Evolutionary conservation across 2,329 filamentous ascomycete genomes (phyloP).

Genomic region (Aspergillus transmontanensis): DNA sequence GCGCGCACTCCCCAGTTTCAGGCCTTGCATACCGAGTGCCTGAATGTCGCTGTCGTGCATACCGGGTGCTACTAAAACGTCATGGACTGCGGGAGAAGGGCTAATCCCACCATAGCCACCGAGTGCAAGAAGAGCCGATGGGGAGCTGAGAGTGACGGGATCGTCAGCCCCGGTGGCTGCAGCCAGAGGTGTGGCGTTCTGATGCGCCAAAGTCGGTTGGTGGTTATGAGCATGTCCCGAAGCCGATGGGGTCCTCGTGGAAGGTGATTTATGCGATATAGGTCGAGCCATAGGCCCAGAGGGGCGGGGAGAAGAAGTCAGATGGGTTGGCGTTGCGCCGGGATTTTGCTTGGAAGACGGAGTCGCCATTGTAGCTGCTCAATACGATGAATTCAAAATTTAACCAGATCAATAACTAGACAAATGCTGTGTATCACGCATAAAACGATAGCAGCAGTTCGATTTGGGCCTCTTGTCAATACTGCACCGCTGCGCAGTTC

Average conservation of each 20-base stretch:
- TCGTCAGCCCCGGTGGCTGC: conserved; percentile 42
- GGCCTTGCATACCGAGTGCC: conserved; percentile 39
- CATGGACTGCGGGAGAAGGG: conserved; percentile 42
- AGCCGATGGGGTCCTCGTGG: conserved; percentile 46
- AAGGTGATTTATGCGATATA: conserved; percentile 49
- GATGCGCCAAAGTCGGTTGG: conserved; percentile 41
- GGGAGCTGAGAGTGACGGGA: conserved; percentile 47
- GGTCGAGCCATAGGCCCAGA: conserved; percentile 43
- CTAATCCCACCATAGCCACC: conserved; percentile 45
- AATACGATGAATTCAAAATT: neutral
- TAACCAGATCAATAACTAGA: neutral
- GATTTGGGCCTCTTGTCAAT: conserved; percentile 1
- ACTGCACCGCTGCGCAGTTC: neutral
- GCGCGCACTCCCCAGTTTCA: conserved; percentile 39
- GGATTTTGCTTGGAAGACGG: conserved; percentile 47
- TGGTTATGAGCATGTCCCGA: conserved; percentile 39
- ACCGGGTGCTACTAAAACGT: conserved; percentile 36
- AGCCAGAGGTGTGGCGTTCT: conserved; percentile 47
- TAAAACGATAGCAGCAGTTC: conserved; percentile 1
- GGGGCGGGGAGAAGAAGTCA: conserved; percentile 48
- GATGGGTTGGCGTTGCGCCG: conserved; percentile 46
- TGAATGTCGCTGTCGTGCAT: conserved; percentile 45
- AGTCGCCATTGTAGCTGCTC: conserved; percentile 41
- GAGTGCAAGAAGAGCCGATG: conserved; percentile 48
- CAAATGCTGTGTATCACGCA: conserved; percentile 4